Base-by-base conservation (phyloP, 768 basidiomycete species). In the Crepidotus variabilis region DNA sequence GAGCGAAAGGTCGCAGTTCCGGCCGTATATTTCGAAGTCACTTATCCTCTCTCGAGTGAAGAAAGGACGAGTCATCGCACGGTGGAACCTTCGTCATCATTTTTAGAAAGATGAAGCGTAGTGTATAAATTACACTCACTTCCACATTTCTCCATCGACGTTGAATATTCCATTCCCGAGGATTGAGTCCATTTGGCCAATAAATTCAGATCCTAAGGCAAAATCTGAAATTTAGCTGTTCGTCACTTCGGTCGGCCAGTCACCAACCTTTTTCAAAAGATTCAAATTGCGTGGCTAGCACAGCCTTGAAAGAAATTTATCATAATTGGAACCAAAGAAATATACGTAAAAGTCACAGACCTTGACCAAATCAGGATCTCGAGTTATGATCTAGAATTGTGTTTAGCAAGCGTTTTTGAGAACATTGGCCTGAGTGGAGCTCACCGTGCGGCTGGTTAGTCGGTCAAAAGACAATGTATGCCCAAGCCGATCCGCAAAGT, bases 131-230 rank as follows among this genome's bases (percentile, higher is more conserved):
- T 10, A 47, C 3, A 49, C 78, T 58, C 61, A 86, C 84, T 84
- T 89, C 88, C 88, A 89, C 68, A 81, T 75, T 1, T 86, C 83
- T n/a, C 83, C 84, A 66, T 86, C 82, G 2, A 77, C 76, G 60
- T 82, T 82, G 67, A 86, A 87, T 0, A 86, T 78, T 0, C 85
- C 85, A 2, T 72, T 72, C 0, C 85, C 85, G 3, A 86, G 70
- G 2, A 82, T 61, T 4, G 75, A 69, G 11, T 63, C 46, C 32
- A 78, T 53, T 55, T 70, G 67, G 4, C 54, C 36, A 13, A 56
- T 64, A 24, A 69, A 59, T 14, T 59, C 47, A 10, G 67, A 61
- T 7, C 72, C 71, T 67, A 24, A 43, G 3, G 13, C 39, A 3
- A 43, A n/a, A n/a, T n/a, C 9, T 20, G 16, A 8, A 24, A 46